Evolutionary conservation across 345 rosid genomes (phyloP), one percentile per base, ranked within the genome.

Genomic region (Streptanthus diversifolius): DNA sequence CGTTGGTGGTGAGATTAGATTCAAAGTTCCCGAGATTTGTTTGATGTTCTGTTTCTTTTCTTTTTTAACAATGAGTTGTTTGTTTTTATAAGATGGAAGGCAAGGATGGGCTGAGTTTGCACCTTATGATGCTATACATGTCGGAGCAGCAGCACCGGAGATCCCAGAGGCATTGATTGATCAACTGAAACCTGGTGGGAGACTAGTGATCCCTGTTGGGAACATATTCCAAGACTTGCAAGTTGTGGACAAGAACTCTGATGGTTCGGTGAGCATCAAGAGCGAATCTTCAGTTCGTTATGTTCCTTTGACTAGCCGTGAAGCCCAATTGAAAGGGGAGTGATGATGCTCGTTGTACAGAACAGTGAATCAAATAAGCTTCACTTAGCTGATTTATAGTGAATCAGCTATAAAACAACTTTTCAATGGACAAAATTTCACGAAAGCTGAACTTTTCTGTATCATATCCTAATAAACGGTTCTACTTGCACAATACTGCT

Each of bases 121-220:
- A 2, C 95, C 91, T 5, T 95, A 92, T 70, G 97, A 95, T 82
- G 98, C 97, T 17, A 92, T 92, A 35, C 96, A 95, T 57, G 99
- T 95, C 2, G 99, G 99, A 33, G 99, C 99, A 13, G 99, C 99
- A n/a, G 98, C 98, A 59, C 80, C 85, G 0, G 93, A 95, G 77
- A 90, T 95, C 41, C 99, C 98, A 3, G 76, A 82, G 73, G 64
- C 96, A 9, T 93, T 95, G 29, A 77, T 95, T 41, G 90, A 92
- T 69, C 98, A 95, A 52, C 68, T 95, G 80, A 95, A 92, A 77
- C 93, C 98, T 0, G 98, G 99, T 44, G 99, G 99, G 37, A 79
- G 95, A 77, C 83, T 95, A 89, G 99, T 95, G 70, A 95, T 95
- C 40, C 99, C 99, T 0, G 99, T 92, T 0, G 99, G 98, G 24